Conservation (phyloP, 352 stramenopile genomes). For the Globisporangium orthogonon region DNA sequence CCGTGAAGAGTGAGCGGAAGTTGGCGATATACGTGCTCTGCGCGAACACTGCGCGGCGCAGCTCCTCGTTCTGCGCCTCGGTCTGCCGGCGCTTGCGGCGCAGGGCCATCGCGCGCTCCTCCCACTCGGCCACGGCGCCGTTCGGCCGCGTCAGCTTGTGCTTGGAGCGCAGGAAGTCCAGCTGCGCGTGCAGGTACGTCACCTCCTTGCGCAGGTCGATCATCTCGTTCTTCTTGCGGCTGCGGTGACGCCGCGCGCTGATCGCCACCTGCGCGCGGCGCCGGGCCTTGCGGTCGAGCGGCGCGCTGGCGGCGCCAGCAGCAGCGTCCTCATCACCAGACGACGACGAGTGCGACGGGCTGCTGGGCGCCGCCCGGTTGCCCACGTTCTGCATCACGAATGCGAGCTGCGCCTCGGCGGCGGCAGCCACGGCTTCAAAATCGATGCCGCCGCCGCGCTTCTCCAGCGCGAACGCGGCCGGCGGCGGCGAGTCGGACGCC, state of each 20-base stretch:
- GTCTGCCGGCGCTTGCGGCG: slow-evolving; percentile 23
- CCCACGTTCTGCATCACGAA: background rate
- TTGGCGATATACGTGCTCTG: slow-evolving; percentile 37
- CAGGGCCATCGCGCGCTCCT: slow-evolving; percentile 26
- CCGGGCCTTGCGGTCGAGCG: slow-evolving; percentile 19
- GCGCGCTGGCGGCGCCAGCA: background rate
- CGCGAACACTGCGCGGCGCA: slow-evolving; percentile 38
- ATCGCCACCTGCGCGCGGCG: slow-evolving; percentile 25
- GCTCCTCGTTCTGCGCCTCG: slow-evolving; percentile 40
- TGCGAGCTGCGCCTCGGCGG: background rate
- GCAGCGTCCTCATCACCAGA: slow-evolving; percentile 6
- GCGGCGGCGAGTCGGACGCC: background rate
- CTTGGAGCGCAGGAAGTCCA: slow-evolving; percentile 26
- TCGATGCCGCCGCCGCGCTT: slow-evolving; percentile 5
- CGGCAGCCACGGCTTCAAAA: background rate
- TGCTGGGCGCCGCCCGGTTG: background rate
- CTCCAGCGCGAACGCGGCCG: slow-evolving; percentile 1
- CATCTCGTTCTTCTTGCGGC: slow-evolving; percentile 40
- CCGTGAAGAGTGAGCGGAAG: slow-evolving; percentile 30
- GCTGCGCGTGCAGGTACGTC: slow-evolving; percentile 21
- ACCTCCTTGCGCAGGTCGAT: slow-evolving; percentile 31
- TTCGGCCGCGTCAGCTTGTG: slow-evolving; percentile 20
- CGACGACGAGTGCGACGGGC: slow-evolving; percentile 9
- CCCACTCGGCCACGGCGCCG: slow-evolving; percentile 18
- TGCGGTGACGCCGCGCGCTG: slow-evolving; percentile 34